These are phyloP conservation scores for Lithocarpus polystachyus DNA, from an alignment of 306 rosid genomes.

Conservation along the genomic window DNA sequence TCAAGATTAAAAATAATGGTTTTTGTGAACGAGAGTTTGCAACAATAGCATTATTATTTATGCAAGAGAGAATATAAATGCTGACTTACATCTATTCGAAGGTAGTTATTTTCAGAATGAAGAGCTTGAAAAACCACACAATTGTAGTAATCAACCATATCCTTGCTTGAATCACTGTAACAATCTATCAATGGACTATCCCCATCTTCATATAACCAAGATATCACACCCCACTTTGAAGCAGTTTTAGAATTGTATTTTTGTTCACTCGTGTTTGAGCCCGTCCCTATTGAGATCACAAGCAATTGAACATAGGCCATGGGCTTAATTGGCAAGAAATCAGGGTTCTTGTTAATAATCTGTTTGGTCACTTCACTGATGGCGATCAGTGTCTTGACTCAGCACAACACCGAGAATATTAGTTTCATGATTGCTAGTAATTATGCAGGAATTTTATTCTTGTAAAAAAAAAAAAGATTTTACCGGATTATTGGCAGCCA, in stretches of 20 bases:
- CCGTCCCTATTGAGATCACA: constrained; percentile 48
- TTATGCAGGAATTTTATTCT: neutral
- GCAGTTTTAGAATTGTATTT: constrained; percentile 35
- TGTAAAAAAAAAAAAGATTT: neutral
- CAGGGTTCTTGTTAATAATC: constrained; percentile 21
- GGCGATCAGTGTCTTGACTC: constrained; percentile 45
- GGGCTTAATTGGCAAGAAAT: neutral
- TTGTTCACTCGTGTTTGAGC: constrained; percentile 28
- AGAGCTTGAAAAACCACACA: constrained; percentile 34
- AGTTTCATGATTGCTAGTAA: neutral
- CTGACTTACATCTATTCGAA: constrained; percentile 41
- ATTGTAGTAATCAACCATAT: constrained; percentile 47
- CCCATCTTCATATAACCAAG: constrained; percentile 36
- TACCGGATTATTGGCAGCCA: constrained; percentile 38
- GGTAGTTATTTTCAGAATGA: constrained; percentile 31
- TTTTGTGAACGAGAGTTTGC: no score
- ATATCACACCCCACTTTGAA: constrained; percentile 40
- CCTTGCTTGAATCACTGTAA: constrained; percentile 28
- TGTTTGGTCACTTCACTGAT: constrained; percentile 41
- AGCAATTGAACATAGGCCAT: constrained; percentile 34
- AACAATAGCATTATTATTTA: neutral
- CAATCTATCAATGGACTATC: constrained; percentile 37
- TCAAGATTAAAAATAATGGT: no score
- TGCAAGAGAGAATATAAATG: neutral
- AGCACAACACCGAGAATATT: neutral